These are phyloP conservation scores for Thielaviopsis ethacetica DNA, from an alignment of 2,329 filamentous ascomycete genomes.

Conservation along the genomic window DNA sequence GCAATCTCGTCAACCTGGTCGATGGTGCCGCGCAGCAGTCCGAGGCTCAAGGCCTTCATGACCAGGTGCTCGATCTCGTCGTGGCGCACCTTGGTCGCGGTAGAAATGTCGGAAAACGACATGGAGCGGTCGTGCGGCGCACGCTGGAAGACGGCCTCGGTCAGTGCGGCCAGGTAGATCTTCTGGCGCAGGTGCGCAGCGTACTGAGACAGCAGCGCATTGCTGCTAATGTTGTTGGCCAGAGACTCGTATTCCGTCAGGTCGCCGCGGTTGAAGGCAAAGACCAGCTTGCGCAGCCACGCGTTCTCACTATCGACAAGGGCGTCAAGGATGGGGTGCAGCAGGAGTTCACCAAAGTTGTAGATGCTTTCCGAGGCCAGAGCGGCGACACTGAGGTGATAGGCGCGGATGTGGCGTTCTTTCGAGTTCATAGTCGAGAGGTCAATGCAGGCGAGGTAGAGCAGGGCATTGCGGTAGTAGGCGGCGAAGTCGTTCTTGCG, in stretches of 20 bases:
- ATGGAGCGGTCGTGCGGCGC: conserved; percentile 91
- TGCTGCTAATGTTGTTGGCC: conserved; percentile 63
- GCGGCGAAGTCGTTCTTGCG: conserved; percentile 80
- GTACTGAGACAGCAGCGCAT: conserved; percentile 64
- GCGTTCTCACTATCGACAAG: conserved; percentile 53
- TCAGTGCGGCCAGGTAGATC: conserved; percentile 90
- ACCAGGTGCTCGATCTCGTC: conserved; percentile 95
- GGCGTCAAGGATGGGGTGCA: conserved; percentile 87
- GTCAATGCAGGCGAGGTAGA: conserved; percentile 94
- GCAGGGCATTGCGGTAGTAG: conserved; percentile 93
- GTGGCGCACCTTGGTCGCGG: conserved; percentile 80
- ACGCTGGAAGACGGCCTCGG: conserved; percentile 88
- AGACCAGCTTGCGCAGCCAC: conserved; percentile 91
- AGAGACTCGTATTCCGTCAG: conserved; percentile 73
- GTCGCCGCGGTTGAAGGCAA: conserved; percentile 94
- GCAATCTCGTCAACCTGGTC: conserved; percentile 92
- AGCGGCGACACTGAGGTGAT: conserved; percentile 83
- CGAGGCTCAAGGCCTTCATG: conserved; percentile 96
- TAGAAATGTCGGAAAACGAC: conserved; percentile 73
- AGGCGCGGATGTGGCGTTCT: conserved; percentile 70
- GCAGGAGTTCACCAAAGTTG: conserved; percentile 97
- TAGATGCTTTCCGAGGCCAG: conserved; percentile 92
- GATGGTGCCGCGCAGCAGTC: conserved; percentile 77
- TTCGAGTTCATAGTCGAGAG: conserved; percentile 53
- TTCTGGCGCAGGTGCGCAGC: conserved; percentile 83